These are phyloP conservation scores for Loxodes magnus DNA, from an alignment of 73 alveolate species.

Conservation along the genomic window DNA sequence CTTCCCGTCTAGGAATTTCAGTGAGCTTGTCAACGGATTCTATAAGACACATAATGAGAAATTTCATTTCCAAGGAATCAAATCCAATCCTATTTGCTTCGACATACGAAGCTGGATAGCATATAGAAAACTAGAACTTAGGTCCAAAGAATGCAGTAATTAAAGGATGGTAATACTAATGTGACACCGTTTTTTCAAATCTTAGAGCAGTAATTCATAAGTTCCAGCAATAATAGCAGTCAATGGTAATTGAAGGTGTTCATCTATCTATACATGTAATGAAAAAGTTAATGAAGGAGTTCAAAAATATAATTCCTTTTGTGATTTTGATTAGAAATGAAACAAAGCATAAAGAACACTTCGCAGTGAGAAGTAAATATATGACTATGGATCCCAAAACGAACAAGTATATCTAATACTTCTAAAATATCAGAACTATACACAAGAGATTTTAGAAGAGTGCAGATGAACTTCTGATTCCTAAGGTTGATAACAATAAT, in stretches of 20 bases:
- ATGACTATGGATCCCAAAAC: constrained; percentile 70
- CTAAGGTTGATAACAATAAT: constrained; percentile 65
- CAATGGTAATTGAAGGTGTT: constrained; percentile 76
- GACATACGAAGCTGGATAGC: constrained; percentile 66
- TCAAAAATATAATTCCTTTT: constrained; percentile 53
- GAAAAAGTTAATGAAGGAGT: constrained; percentile 53
- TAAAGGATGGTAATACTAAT: constrained; percentile 50
- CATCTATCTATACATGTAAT: constrained; percentile 58
- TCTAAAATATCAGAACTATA: constrained; percentile 52
- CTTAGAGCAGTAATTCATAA: constrained; percentile 51
- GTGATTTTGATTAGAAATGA: constrained; percentile 52
- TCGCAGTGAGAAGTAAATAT: constrained; percentile 71
- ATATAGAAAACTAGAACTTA: constrained; percentile 21
- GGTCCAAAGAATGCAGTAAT: constrained; percentile 49
- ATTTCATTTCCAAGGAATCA: constrained; percentile 53
- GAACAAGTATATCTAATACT: constrained; percentile 59
- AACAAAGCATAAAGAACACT: constrained; percentile 66
- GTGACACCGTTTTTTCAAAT: constrained; percentile 43
- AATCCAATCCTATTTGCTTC: constrained; percentile 61
- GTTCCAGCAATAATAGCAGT: constrained; percentile 36
- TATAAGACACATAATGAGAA: constrained; percentile 66
- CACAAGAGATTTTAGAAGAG: constrained; percentile 51
- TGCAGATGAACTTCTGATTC: constrained; percentile 64
- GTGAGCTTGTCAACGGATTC: constrained; percentile 65
- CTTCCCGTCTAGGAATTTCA: constrained; percentile 56